phyloP scores from a whole-genome alignment of 441 rosid genomes.

The Macaranga tanarius region DNA sequence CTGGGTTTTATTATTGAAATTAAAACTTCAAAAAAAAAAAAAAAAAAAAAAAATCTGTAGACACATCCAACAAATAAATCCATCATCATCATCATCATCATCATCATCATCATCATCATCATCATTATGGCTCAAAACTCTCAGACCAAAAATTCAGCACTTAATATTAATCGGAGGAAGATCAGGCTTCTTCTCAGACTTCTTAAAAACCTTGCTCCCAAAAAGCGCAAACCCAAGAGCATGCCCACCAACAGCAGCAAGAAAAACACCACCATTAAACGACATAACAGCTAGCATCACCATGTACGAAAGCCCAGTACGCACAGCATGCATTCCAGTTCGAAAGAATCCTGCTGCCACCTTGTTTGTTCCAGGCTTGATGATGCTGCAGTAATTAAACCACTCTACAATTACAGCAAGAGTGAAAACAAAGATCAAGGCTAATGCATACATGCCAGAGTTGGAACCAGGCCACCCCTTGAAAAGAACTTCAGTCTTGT shows the following conservation, averaged over 20 bases:
- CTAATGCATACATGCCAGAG: constrained; percentile 59
- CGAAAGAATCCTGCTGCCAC: constrained; percentile 43
- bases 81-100: no score
- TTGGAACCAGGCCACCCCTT: constrained; percentile 69
- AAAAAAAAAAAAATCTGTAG: no score
- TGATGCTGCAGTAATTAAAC: constrained; percentile 33
- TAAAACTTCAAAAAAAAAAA: no score
- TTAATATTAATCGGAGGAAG: constrained; percentile 24
- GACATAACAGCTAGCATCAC: constrained; percentile 62
- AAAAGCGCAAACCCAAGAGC: constrained; percentile 47
- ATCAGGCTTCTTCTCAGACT: constrained; percentile 25
- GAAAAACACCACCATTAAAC: constrained; percentile 56
- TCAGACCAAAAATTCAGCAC: constrained; percentile 13
- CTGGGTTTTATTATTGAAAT: no score
- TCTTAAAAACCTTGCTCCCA: constrained; percentile 35
- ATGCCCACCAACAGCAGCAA: constrained; percentile 49
- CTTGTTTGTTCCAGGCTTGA: constrained; percentile 38
- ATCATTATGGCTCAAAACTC: background rate
- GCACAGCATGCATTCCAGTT: constrained; percentile 39
- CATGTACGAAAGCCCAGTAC: constrained; percentile 45
- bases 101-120: no score
- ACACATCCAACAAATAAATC: no score
- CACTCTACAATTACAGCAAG: constrained; percentile 64
- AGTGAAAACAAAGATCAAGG: constrained; percentile 54
- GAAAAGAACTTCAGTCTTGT: constrained; percentile 55